Percentiles rank a stretch among this genome's conserved stretches.
These are phyloP conservation scores for Suillus americanus DNA, from an alignment of 768 basidiomycete species.

Conservation along the genomic window DNA sequence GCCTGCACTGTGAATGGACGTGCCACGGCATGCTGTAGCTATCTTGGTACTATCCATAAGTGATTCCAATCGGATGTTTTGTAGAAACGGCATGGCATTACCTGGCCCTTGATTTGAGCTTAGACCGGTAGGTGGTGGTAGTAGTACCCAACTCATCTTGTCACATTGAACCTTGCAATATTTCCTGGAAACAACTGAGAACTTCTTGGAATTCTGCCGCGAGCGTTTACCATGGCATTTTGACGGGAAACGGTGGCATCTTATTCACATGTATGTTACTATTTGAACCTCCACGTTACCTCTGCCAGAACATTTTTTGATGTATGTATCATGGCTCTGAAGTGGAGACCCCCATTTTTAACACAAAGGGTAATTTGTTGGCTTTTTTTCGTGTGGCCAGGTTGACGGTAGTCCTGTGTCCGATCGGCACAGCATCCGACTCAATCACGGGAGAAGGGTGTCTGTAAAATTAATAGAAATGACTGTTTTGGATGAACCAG, in stretches of 20 bases:
- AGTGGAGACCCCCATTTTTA: neutral
- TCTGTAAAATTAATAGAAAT: slow-evolving; percentile 1
- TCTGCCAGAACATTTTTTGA: neutral
- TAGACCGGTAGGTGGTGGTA: neutral
- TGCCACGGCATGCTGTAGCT: neutral
- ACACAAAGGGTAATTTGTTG: neutral
- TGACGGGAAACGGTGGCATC: neutral
- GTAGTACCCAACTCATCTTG: neutral
- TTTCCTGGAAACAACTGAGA: neutral
- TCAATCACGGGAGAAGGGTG: slow-evolving; percentile 4
- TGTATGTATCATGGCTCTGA: neutral
- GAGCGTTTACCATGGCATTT: neutral
- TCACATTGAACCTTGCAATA: neutral
- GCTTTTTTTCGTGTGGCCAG: neutral
- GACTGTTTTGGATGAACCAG: neutral
- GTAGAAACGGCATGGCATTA: neutral
- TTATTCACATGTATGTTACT: neutral
- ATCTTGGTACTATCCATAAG: slow-evolving; percentile 2
- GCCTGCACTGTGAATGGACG: neutral
- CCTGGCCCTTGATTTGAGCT: neutral
- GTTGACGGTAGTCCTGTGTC: neutral
- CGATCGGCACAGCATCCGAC: slow-evolving; percentile 5
- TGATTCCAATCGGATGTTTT: slow-evolving; percentile 1
- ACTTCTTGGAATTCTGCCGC: neutral
- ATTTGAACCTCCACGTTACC: slow-evolving; percentile 1